Evolutionary conservation across 1,139 yeast species (phyloP).

Genomic region (Candida gigantensis): DNA sequence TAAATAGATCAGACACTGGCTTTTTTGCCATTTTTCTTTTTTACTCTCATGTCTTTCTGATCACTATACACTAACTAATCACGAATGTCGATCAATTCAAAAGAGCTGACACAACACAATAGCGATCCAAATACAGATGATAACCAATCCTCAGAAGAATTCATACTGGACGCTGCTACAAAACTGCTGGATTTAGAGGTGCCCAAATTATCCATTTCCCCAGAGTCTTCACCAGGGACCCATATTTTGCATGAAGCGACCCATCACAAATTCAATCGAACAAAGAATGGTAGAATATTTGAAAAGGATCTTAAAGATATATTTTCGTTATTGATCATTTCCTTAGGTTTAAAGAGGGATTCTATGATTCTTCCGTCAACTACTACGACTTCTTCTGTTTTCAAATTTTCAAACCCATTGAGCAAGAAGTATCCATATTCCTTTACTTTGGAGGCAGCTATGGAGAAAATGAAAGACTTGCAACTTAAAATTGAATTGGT

Average conservation of each 20-base stretch:
- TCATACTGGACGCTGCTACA: too few relatives aligned
- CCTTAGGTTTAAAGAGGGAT: conserved; percentile 41
- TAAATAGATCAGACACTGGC: too few relatives aligned
- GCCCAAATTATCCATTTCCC: too few relatives aligned
- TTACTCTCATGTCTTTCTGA: too few relatives aligned
- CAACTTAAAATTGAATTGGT: conserved; percentile 48
- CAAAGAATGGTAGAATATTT: conserved; percentile 53
- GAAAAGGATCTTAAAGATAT: conserved; percentile 61
- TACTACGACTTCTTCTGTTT: conserved; percentile 1
- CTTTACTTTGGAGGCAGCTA: conserved; percentile 56
- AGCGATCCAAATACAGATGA: too few relatives aligned
- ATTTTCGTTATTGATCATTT: conserved; percentile 52
- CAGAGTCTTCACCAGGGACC: conserved; percentile 3
- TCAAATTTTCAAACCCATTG: conserved; percentile 15
- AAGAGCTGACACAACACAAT: too few relatives aligned
- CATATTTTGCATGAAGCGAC: conserved; percentile 43
- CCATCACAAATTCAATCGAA: conserved; percentile 34
- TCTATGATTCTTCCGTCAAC: background rate
- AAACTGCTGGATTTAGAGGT: too few relatives aligned
- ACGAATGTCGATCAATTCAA: too few relatives aligned
- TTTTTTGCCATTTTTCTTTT: too few relatives aligned
- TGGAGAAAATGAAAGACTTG: conserved; percentile 51
- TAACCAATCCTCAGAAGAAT: too few relatives aligned
- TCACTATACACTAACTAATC: too few relatives aligned
- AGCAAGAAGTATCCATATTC: conserved; percentile 46